phyloP scores from a whole-genome alignment of 129 eudicot genomes.

The Mikania micrantha region DNA sequence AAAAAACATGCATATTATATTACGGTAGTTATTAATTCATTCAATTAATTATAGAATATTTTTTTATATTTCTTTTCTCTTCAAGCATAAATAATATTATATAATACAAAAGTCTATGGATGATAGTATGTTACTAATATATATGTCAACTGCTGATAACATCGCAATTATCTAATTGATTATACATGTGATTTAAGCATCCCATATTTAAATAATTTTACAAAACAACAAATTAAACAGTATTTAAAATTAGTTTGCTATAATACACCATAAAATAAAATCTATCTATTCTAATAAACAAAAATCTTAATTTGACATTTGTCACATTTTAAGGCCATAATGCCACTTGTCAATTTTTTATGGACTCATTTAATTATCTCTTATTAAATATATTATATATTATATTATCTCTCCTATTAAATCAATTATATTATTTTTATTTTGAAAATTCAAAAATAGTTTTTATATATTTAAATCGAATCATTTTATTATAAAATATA shows the following conservation, averaged over 20 bases:
- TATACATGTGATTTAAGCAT: neutral
- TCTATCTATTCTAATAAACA: too few species aligned
- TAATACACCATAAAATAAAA: neutral
- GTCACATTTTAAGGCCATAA: too few species aligned
- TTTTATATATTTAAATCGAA: too few species aligned
- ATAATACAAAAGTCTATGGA: conserved; percentile 1
- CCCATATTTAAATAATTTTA: neutral
- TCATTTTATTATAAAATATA: too few species aligned
- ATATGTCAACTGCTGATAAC: neutral
- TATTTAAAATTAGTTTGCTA: neutral
- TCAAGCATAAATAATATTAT: neutral
- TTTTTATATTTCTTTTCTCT: neutral
- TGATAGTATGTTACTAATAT: neutral
- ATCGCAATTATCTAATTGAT: neutral
- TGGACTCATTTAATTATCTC: too few species aligned
- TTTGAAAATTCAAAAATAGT: too few species aligned
- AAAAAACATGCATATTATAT: conserved; percentile 15
- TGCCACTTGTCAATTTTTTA: too few species aligned
- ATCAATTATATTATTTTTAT: too few species aligned
- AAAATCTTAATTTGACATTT: too few species aligned
- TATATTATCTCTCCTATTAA: too few species aligned
- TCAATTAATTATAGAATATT: neutral
- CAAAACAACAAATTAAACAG: neutral
- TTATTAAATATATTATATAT: too few species aligned
- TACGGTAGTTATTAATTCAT: neutral